Evolutionary conservation across 2,329 filamentous ascomycete genomes (phyloP).

Genomic region (Ophiostoma ulmi): DNA sequence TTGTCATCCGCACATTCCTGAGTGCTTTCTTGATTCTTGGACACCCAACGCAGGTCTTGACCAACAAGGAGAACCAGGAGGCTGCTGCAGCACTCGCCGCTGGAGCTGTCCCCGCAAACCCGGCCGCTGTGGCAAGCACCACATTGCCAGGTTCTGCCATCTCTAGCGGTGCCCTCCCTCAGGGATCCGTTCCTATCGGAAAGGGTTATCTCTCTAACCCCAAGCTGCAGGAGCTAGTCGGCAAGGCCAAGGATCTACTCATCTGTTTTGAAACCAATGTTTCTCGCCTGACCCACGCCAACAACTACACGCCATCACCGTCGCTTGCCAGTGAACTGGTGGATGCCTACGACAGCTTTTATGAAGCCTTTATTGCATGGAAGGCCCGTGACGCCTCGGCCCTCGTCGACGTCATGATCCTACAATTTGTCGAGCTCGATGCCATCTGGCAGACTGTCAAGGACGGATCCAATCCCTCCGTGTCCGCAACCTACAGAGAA

Average conservation of each 20-base stretch:
- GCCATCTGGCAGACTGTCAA: slow-evolving; percentile 80
- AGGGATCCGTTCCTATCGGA: slow-evolving; percentile 40
- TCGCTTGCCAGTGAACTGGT: slow-evolving; percentile 58
- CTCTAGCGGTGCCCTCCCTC: slow-evolving; percentile 43
- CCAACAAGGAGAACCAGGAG: slow-evolving; percentile 53
- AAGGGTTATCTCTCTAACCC: slow-evolving; percentile 55
- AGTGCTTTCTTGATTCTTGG: slow-evolving; percentile 76
- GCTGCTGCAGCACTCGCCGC: slow-evolving; percentile 13
- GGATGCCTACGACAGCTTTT: slow-evolving; percentile 67
- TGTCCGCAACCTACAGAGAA: slow-evolving; percentile 69
- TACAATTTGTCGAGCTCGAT: slow-evolving; percentile 78
- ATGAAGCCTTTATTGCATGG: slow-evolving; percentile 77
- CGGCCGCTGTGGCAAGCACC: not conserved
- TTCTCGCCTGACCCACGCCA: slow-evolving; percentile 58
- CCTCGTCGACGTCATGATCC: slow-evolving; percentile 77
- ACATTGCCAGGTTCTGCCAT: not conserved
- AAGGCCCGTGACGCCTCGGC: slow-evolving; percentile 74
- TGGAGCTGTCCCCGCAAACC: not conserved
- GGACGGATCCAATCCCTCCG: slow-evolving; percentile 66
- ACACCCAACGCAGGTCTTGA: slow-evolving; percentile 72
- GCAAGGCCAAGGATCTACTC: slow-evolving; percentile 70
- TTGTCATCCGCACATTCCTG: slow-evolving; percentile 68
- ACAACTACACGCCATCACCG: slow-evolving; percentile 61
- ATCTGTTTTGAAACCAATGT: slow-evolving; percentile 73
- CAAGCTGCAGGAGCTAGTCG: slow-evolving; percentile 65